Evolutionary conservation across 2,329 filamentous ascomycete species (phyloP), one percentile per base, ranked within the genome.

Genomic region (Atkinsonella texensis): DNA sequence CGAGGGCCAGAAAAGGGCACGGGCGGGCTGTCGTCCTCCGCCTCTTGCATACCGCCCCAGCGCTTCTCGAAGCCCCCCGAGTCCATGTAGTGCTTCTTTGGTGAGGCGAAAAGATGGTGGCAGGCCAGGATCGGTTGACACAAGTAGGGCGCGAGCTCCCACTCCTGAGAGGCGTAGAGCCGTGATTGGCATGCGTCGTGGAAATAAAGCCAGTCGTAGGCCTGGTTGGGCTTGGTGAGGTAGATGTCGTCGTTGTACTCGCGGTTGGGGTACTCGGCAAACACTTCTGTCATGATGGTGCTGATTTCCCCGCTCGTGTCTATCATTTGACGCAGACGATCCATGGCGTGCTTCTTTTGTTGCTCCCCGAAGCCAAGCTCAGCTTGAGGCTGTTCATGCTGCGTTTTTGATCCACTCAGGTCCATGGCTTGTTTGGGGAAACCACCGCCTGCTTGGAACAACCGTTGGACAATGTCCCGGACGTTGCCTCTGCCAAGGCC

Each of bases 161-260:
- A 98, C 52, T 95, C 90, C 65, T 96, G 91, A 53, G 80, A 83
- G n/a, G 81, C 73, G 63, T 84, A 94, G 1, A 97, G 77, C 40
- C 84, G 81, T 1, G 84, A 83, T 23, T 88, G 89, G 56, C 95
- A 83, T 0, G 75, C 73, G 61, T 97, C 93, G 67, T 96, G 87
- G 68, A 98, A 97, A 65, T 94, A 76, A 51, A 98, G 79, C 93
- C 93, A 98, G 62, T 96, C 91, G 66, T 95, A 95, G 0, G 88
- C 88, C 65, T 79, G 72, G 57, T 85, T 83, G 0, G 94, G 94
- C 63, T 98, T 98, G 35, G 84, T 87, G 33, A 98, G 81, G 58
- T 88, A 85, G 1, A 84, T 85, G 66, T 98, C 93, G 65, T 98
- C 93, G 70, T 96, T 94, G 68, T 86, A 98, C 18, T 89, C 83